phyloP scores from a whole-genome alignment of 2,329 filamentous ascomycete genomes.

The Tolypocladium tropicale region DNA sequence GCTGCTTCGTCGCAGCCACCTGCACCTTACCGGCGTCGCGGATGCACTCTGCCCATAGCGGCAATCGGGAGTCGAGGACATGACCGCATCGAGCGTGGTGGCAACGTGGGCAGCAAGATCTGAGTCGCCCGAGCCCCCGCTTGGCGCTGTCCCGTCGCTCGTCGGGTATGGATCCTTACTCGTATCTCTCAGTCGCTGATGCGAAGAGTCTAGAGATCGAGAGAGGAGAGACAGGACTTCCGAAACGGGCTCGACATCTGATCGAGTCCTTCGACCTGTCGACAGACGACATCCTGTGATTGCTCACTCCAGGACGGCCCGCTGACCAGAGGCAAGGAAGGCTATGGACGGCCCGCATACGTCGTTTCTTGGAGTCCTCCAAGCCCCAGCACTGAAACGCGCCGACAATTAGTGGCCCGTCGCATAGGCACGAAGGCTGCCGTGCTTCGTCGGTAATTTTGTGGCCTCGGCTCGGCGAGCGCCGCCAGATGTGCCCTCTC shows the following conservation, averaged over 20 bases:
- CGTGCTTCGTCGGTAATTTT: not conserved
- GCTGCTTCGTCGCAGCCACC: not conserved
- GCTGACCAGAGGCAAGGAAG: not conserved
- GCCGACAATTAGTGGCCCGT: not conserved
- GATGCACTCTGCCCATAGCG: not conserved
- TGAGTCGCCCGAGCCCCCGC: not conserved
- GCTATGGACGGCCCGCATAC: too few relatives aligned
- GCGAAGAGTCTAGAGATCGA: too few relatives aligned
- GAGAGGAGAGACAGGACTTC: too few relatives aligned
- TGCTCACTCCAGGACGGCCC: too few relatives aligned
- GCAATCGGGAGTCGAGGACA: not conserved
- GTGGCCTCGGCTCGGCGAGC: not conserved
- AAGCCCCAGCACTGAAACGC: not conserved
- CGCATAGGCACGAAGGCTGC: not conserved
- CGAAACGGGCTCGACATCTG: not conserved
- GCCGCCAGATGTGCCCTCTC: not conserved
- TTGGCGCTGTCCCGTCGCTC: not conserved
- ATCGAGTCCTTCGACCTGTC: too few relatives aligned
- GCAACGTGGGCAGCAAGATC: not conserved
- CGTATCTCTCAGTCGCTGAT: too few relatives aligned
- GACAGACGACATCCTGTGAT: too few relatives aligned
- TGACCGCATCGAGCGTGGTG: not conserved
- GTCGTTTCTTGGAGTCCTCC: not conserved
- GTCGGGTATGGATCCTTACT: not conserved
- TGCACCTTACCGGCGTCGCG: not conserved